Conservation (phyloP, 495 filamentous ascomycete species). For the Pyrenula massariospora region DNA sequence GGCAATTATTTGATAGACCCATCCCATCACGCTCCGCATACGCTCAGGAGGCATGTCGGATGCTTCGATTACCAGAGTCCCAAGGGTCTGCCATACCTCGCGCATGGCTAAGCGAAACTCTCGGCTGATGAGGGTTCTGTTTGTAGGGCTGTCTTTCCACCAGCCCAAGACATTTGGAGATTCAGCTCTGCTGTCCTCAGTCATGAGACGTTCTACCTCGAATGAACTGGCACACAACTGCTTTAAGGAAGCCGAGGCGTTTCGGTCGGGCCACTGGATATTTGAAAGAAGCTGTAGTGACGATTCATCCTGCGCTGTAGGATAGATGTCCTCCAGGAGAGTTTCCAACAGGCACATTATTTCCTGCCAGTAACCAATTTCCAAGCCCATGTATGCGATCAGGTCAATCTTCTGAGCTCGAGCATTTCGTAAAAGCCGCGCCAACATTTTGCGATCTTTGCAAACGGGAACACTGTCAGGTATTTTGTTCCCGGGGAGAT, state of each 20-base stretch:
- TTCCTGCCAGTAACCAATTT: conserved; percentile 28
- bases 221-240: conserved; percentile 3
- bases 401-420: conserved; percentile 17
- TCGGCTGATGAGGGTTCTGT: not conserved
- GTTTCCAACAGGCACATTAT: conserved; percentile 25
- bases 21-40: conserved; percentile 38
- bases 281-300: conserved; percentile 8
- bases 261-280: conserved; percentile 9
- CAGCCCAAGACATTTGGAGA: not conserved
- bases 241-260: not conserved
- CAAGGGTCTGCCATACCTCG: conserved; percentile 39
- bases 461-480: not conserved
- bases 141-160: not conserved
- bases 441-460: not conserved
- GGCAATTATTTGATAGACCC: conserved; percentile 46
- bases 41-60: conserved; percentile 27
- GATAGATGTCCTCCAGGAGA: conserved; percentile 24
- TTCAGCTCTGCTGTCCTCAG: not conserved
- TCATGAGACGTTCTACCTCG: not conserved
- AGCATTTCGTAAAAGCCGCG: conserved; percentile 3
- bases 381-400: conserved; percentile 30
- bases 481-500: not conserved
- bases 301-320: conserved; percentile 4
- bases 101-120: conserved; percentile 2
- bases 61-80: conserved; percentile 40